Percentiles rank a stretch among this genome's conserved stretches.
phyloP scores from a whole-genome alignment of 768 basidiomycete genomes.

The Suillus ampliporus region DNA sequence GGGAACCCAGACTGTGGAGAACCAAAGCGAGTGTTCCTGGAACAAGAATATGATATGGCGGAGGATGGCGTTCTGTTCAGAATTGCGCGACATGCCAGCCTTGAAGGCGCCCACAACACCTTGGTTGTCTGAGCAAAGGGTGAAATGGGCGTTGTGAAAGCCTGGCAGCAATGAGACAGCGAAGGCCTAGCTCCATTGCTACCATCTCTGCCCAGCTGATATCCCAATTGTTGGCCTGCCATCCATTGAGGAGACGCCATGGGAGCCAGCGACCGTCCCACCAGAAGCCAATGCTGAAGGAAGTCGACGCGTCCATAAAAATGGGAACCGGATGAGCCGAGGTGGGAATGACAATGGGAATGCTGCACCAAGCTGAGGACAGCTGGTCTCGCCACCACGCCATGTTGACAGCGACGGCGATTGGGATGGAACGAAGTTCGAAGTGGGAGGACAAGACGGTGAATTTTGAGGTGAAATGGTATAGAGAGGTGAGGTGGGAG shows the following conservation, averaged over 20 bases:
- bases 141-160: constrained; percentile 25
- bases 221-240: constrained; percentile 32
- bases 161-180: constrained; percentile 33
- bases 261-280: constrained; percentile 41
- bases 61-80: constrained; percentile 2
- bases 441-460: constrained; percentile 16
- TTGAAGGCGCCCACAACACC: constrained; percentile 36
- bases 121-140: constrained; percentile 46
- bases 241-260: constrained; percentile 41
- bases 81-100: neutral
- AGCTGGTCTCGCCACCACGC: constrained; percentile 33
- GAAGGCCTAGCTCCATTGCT: constrained; percentile 47
- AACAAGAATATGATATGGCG: neutral
- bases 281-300: constrained; percentile 47
- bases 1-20: neutral
- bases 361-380: neutral
- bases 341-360: neutral
- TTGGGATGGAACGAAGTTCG: constrained; percentile 18
- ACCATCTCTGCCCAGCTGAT: constrained; percentile 54
- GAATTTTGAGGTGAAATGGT: constrained; percentile 34
- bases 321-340: constrained; percentile 1
- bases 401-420: constrained; percentile 25
- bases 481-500: constrained; percentile 37
- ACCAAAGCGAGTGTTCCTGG: constrained; percentile 8
- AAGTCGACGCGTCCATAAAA: constrained; percentile 47